Percentiles rank a stretch among this genome's conserved stretches.
These are phyloP conservation scores for Fusarium azukiicola DNA, from an alignment of 2,329 filamentous ascomycete genomes.

Conservation along the genomic window DNA sequence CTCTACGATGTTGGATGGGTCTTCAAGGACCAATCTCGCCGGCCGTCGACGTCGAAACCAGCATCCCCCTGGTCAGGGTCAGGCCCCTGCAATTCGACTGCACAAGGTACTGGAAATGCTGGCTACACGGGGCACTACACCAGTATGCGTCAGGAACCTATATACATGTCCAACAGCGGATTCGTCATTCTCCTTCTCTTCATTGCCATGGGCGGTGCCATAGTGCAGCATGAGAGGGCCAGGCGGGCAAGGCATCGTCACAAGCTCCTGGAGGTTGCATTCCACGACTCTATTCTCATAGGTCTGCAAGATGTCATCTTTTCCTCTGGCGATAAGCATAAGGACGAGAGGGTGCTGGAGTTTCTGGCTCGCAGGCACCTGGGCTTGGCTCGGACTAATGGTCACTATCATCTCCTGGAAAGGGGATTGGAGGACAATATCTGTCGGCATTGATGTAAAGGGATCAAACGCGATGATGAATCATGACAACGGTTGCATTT, in stretches of 20 bases:
- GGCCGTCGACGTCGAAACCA: background rate
- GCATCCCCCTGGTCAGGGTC: background rate
- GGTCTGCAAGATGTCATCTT: background rate
- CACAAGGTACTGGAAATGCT: background rate
- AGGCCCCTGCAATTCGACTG: background rate
- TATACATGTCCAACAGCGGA: constrained; percentile 5
- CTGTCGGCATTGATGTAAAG: background rate
- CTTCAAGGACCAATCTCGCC: background rate
- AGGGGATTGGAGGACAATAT: background rate
- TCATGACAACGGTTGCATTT: background rate
- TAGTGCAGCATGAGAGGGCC: constrained; percentile 9
- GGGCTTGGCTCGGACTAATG: background rate
- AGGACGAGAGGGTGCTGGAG: constrained; percentile 6
- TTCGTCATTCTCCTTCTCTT: constrained; percentile 11
- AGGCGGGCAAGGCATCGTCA: background rate
- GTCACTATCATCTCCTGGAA: background rate
- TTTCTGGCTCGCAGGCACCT: background rate
- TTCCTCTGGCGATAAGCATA: background rate
- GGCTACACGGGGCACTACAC: background rate
- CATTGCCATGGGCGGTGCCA: constrained; percentile 4
- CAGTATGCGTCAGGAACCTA: constrained; percentile 14
- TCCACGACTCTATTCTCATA: background rate
- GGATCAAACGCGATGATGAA: too few species aligned
- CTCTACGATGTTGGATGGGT: background rate
- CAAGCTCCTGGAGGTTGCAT: background rate